A percentile compares a stretch with the other conserved stretches of the same genome.
Conservation (phyloP, 2,329 filamentous ascomycete species). For the Elsinoe fawcettii region DNA sequence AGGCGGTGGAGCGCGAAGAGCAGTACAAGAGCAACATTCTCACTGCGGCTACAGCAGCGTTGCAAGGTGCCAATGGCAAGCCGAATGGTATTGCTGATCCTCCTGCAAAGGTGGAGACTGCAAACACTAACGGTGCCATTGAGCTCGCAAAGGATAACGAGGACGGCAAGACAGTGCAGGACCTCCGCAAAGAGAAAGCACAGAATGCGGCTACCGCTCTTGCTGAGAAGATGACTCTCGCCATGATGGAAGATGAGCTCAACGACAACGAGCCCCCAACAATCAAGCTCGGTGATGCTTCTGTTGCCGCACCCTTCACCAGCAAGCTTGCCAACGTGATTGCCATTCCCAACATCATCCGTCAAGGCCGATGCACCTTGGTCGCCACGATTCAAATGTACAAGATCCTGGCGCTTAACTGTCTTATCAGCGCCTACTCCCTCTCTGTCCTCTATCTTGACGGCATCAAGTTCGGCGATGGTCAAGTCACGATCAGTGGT, state of each 20-base stretch:
- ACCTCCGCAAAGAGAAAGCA: constrained; percentile 49
- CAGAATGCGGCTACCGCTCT: constrained; percentile 66
- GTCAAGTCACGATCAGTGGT: constrained; percentile 95
- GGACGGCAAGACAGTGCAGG: constrained; percentile 35
- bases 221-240: constrained; percentile 76
- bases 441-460: constrained; percentile 93
- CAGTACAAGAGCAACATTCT: constrained; percentile 51
- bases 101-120: constrained; percentile 11
- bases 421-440: constrained; percentile 95
- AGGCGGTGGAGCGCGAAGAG: constrained; percentile 81
- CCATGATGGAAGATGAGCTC: constrained; percentile 84
- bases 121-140: constrained; percentile 28
- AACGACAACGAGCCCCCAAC: constrained; percentile 86
- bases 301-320: constrained; percentile 93
- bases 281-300: constrained; percentile 94
- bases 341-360: constrained; percentile 95
- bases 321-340: constrained; percentile 96
- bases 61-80: constrained; percentile 26
- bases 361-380: constrained; percentile 92
- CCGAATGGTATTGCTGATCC: constrained; percentile 3
- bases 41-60: constrained; percentile 42
- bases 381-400: constrained; percentile 99
- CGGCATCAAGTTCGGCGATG: constrained; percentile 98
- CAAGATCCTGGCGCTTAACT: constrained; percentile 97
- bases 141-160: constrained; percentile 48